Base-by-base conservation (phyloP, 2,329 filamentous ascomycete species). In the Aschersonia sp. region DNA sequence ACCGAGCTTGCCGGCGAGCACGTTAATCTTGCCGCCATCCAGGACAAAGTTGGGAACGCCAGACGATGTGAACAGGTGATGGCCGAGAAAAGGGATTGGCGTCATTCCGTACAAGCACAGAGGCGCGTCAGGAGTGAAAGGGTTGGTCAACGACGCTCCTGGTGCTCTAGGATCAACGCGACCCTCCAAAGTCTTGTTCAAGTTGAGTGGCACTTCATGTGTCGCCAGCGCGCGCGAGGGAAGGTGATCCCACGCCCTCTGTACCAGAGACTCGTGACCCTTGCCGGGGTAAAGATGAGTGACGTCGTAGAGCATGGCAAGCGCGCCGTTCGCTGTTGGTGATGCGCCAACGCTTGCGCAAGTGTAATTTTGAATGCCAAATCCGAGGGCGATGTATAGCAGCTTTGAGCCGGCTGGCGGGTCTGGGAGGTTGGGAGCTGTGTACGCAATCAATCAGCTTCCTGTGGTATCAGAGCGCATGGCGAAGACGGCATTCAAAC, bases 321-420 rank as follows among this genome's bases (percentile, higher is more conserved):
- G 65, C 44, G 78, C 78, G 43, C 78, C 77, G 22, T 64, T 59
- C n/a, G 69, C 61, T 5, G 55, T 55, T 32, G 69, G 64, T 0
- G 55, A 53, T 8, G 63, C 59, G 12, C 59, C 60, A 2, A 60
- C 59, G 3, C 56, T 50, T n/a, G 54, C 52, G 62, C 80, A 84
- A 39, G 76, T 80, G 68, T 84, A 84, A 71, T 84, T 84, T 57
- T 84, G 80, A 55, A 80, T 74, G 49, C 80, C 80, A 54, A 80
- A 73, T 54, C 79, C 80, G 41, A 84, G 63, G 48, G 70, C 71
- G 51, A 84, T 73, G 64, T 72, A 65, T 58, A 74, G 71, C 39
- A 79, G 64, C 5, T 59, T 58, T 42, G 66, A 55, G 51, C 57
- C 57, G 8, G 62, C 51, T 3, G 69, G 53, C 1, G 68, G 68